Evolutionary conservation across 2,329 filamentous ascomycete genomes (phyloP).

Genomic region (Tolypocladium cylindrosporum): DNA sequence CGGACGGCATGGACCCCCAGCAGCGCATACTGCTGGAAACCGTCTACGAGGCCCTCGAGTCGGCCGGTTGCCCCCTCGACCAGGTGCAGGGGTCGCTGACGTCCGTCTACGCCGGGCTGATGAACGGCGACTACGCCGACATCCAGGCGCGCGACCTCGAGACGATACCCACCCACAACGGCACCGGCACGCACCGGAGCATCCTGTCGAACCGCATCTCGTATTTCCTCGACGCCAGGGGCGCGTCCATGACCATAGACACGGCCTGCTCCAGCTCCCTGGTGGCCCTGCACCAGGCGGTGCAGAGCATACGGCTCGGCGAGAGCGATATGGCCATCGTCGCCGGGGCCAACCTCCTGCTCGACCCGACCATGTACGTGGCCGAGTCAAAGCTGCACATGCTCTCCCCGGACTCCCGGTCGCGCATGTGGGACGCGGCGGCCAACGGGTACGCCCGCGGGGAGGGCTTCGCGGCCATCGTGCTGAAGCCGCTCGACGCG

Average conservation of each 20-base stretch:
- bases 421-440: constrained; percentile 22
- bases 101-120: constrained; percentile 20
- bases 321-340: constrained; percentile 23
- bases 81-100: constrained; percentile 8
- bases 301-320: constrained; percentile 11
- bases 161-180: constrained; percentile 24
- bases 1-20: constrained; percentile 31
- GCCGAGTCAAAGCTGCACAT: constrained; percentile 6
- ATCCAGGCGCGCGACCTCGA: constrained; percentile 14
- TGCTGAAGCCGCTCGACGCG: constrained; percentile 33
- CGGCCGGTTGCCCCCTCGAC: constrained; percentile 20
- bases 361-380: constrained; percentile 14
- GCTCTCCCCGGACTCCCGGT: constrained; percentile 5
- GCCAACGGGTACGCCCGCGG: constrained; percentile 40
- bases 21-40: constrained; percentile 29
- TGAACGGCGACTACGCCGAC: constrained; percentile 25
- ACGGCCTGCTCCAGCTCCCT: constrained; percentile 41
- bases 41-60: constrained; percentile 28
- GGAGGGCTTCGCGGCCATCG: constrained; percentile 23
- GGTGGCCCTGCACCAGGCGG: constrained; percentile 33
- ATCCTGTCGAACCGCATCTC: constrained; percentile 36
- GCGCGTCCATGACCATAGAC: constrained; percentile 37
- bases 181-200: constrained; percentile 30
- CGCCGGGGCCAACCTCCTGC: constrained; percentile 29
- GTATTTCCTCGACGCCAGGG: constrained; percentile 35